Evolutionary conservation across 495 filamentous ascomycete genomes (phyloP).

Genomic region (Amorphotheca resinae): DNA sequence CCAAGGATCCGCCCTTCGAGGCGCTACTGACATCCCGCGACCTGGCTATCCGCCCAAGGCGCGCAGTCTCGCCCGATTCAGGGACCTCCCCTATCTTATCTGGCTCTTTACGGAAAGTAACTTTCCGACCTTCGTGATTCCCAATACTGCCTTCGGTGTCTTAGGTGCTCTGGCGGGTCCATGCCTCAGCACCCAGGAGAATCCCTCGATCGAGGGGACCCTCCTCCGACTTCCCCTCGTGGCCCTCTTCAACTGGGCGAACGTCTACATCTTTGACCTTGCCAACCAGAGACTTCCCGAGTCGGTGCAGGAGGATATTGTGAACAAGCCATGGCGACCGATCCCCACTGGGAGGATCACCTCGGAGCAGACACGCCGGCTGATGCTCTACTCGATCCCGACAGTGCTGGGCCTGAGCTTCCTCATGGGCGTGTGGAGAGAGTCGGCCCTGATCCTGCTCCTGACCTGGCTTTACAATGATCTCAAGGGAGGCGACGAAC

Average conservation of each 20-base stretch:
- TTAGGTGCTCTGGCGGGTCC: slow-evolving; percentile 22
- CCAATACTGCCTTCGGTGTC: slow-evolving; percentile 23
- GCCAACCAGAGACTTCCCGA: slow-evolving; percentile 36
- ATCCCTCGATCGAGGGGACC: background rate
- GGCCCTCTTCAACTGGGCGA: slow-evolving; percentile 22
- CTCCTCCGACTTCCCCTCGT: slow-evolving; percentile 20
- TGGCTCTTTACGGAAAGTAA: slow-evolving; percentile 26
- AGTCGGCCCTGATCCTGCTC: slow-evolving; percentile 25
- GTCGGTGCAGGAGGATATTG: slow-evolving; percentile 35
- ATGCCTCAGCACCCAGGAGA: slow-evolving; percentile 3
- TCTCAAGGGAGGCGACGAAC: slow-evolving; percentile 33
- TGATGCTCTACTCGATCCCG: slow-evolving; percentile 28
- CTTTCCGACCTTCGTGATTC: slow-evolving; percentile 29
- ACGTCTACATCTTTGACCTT: slow-evolving; percentile 32
- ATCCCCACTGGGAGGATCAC: slow-evolving; percentile 33
- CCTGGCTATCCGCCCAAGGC: no score
- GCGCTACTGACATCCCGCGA: no score
- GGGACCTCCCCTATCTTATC: no score
- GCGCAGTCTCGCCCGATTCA: no score
- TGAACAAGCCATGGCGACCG: slow-evolving; percentile 51
- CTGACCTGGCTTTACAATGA: slow-evolving; percentile 45
- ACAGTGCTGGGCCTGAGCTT: slow-evolving; percentile 22
- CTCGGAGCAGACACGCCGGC: slow-evolving; percentile 23
- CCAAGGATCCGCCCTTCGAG: no score
- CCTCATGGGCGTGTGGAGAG: slow-evolving; percentile 25